phyloP scores from a whole-genome alignment of 2,329 filamentous ascomycete genomes.

The Elsinoe australis region DNA sequence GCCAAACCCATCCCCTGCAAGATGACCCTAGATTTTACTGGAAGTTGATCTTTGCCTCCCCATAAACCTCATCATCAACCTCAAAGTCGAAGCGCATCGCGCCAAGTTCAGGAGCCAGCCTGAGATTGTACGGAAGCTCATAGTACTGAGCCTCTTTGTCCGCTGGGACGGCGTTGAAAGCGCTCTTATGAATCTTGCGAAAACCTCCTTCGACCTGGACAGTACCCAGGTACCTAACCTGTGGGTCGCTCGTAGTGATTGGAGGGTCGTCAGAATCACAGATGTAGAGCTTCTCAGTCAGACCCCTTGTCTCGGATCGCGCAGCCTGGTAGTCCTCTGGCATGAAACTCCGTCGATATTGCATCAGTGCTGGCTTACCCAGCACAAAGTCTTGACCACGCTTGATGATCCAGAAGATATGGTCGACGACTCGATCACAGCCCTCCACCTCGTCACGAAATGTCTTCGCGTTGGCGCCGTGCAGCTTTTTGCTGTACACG shows the following conservation, averaged over 20 bases:
- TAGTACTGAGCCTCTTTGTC: constrained; percentile 58
- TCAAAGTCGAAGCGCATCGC: constrained; percentile 70
- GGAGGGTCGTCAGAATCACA: background rate
- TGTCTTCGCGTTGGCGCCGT: constrained; percentile 57
- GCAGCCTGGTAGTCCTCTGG: background rate
- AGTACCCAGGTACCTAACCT: background rate
- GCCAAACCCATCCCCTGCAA: too few relatives aligned
- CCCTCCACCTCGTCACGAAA: constrained; percentile 79
- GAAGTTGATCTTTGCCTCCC: background rate
- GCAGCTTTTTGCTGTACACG: constrained; percentile 62
- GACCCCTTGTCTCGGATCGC: background rate
- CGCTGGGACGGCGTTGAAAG: background rate
- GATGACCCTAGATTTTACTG: too few relatives aligned
- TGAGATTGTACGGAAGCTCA: constrained; percentile 71
- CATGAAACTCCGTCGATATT: background rate
- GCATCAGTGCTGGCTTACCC: background rate
- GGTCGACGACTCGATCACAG: constrained; percentile 72
- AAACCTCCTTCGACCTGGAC: background rate
- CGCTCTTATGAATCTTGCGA: background rate
- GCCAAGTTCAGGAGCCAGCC: constrained; percentile 75
- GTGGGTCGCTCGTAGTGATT: background rate
- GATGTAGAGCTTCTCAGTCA: background rate
- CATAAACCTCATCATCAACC: constrained; percentile 56
- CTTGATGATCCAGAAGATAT: constrained; percentile 75
- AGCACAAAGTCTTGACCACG: background rate